A percentile compares a stretch with the other conserved stretches of the same genome.
Conservation (phyloP, 2,329 filamentous ascomycete species). For the Emergomyces orientalis region DNA sequence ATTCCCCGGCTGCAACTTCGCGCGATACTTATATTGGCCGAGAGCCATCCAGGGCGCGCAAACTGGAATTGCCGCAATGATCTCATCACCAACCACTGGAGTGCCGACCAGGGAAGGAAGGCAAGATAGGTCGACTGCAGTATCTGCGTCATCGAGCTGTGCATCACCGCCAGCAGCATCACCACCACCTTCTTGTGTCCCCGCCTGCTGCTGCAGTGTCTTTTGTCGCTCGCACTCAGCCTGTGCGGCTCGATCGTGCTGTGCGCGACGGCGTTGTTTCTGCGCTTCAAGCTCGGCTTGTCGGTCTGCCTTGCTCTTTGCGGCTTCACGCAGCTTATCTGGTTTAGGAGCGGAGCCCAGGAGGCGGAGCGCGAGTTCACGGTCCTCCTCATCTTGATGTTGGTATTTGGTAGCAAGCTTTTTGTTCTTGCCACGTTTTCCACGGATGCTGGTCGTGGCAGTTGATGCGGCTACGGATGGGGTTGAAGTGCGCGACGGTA, state of each 20-base stretch:
- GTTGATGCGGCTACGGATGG: slow-evolving; percentile 15
- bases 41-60: slow-evolving; percentile 56
- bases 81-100: slow-evolving; percentile 72
- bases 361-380: slow-evolving; percentile 70
- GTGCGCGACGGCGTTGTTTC: slow-evolving; percentile 64
- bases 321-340: slow-evolving; percentile 49
- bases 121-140: slow-evolving; percentile 50
- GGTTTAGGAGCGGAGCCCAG: slow-evolving; percentile 56
- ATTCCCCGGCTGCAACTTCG: slow-evolving; percentile 81
- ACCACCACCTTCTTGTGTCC: slow-evolving; percentile 42
- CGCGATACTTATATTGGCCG: slow-evolving; percentile 76
- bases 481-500: slow-evolving; percentile 17
- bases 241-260: slow-evolving; percentile 68
- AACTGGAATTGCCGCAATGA: slow-evolving; percentile 49
- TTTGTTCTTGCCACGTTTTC: slow-evolving; percentile 74
- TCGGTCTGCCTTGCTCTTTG: slow-evolving; percentile 50
- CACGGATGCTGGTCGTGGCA: slow-evolving; percentile 43
- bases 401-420: slow-evolving; percentile 85
- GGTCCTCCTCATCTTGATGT: slow-evolving; percentile 89
- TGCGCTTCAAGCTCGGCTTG: slow-evolving; percentile 65
- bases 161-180: slow-evolving; percentile 36
- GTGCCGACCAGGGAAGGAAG: slow-evolving; percentile 58
- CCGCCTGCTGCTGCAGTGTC: slow-evolving; percentile 57
- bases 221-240: slow-evolving; percentile 55
- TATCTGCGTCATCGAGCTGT: slow-evolving; percentile 40